phyloP scores from a whole-genome alignment of 345 rosid species.

The Luvunga scandens region DNA sequence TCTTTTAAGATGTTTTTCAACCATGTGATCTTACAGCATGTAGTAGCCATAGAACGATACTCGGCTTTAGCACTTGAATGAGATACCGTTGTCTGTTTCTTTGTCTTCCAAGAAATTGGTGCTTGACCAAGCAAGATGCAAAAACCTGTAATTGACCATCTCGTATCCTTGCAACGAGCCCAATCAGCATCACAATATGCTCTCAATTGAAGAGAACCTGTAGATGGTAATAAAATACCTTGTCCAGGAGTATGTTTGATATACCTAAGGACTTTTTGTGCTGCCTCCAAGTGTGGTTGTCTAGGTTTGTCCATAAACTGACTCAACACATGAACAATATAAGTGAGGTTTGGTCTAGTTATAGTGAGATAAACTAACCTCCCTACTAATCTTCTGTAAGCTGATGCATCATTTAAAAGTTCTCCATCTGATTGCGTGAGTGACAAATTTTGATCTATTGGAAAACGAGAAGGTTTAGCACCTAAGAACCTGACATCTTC shows the following conservation, averaged over 20 bases:
- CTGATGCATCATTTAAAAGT: too few relatives aligned
- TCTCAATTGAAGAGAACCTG: not conserved
- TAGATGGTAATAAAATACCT: not conserved
- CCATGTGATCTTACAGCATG: not conserved
- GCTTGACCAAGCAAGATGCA: not conserved
- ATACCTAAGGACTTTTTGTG: not conserved
- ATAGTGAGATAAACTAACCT: slow-evolving; percentile 8
- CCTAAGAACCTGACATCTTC: not conserved
- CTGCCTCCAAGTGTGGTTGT: not conserved
- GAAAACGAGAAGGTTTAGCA: not conserved
- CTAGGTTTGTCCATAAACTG: not conserved
- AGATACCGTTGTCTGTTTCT: not conserved
- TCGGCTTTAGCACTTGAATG: not conserved
- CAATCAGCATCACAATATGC: slow-evolving; percentile 13
- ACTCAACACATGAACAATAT: not conserved
- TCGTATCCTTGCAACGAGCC: not conserved
- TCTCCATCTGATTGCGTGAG: too few relatives aligned
- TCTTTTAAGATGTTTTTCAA: not conserved
- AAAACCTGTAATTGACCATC: not conserved
- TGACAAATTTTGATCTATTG: not conserved
- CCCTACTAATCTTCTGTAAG: not conserved
- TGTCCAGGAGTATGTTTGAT: not conserved
- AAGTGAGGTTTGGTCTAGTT: slow-evolving; percentile 8
- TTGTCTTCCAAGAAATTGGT: not conserved
- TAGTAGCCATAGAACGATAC: not conserved